A percentile compares a stretch with the other conserved stretches of the same genome.
These are phyloP conservation scores for Monosporascus ibericus DNA, from an alignment of 2,329 filamentous ascomycete genomes.

Conservation along the genomic window DNA sequence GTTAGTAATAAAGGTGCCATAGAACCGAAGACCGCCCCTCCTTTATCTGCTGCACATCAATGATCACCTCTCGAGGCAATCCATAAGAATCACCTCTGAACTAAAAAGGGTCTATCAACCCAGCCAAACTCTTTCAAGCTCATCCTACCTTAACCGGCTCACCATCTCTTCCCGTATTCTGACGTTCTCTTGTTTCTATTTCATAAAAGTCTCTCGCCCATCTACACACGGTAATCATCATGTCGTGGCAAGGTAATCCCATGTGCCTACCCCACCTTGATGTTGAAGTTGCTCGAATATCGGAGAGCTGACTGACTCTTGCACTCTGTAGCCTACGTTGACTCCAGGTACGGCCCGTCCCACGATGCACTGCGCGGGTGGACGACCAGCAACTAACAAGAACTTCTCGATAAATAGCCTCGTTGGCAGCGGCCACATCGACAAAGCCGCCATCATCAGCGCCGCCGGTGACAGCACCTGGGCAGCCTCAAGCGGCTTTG, in stretches of 20 bases:
- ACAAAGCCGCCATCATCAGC: constrained; percentile 82
- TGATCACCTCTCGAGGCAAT: too few relatives aligned
- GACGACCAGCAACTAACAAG: not conserved
- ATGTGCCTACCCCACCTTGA: constrained; percentile 20
- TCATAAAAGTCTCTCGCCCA: not conserved
- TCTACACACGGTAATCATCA: constrained; percentile 31
- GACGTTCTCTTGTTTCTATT: too few relatives aligned
- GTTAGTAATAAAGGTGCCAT: too few relatives aligned
- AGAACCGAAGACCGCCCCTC: too few relatives aligned
- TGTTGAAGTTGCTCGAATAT: not conserved
- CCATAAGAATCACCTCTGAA: too few relatives aligned
- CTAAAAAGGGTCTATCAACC: too few relatives aligned
- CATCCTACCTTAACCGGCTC: too few relatives aligned
- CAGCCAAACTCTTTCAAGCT: too few relatives aligned
- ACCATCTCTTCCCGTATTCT: too few relatives aligned
- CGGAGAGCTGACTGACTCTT: constrained; percentile 15
- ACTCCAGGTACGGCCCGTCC: constrained; percentile 45
- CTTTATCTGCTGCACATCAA: too few relatives aligned
- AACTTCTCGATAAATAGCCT: constrained; percentile 52
- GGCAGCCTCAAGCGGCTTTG: constrained; percentile 66
- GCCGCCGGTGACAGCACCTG: constrained; percentile 73
- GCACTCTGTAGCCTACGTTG: constrained; percentile 46
- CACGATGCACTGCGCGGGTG: not conserved
- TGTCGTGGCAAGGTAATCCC: constrained; percentile 69
- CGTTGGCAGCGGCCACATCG: constrained; percentile 69